phyloP scores from a whole-genome alignment of 306 rosid genomes.

The Ziziphus jujuba region DNA sequence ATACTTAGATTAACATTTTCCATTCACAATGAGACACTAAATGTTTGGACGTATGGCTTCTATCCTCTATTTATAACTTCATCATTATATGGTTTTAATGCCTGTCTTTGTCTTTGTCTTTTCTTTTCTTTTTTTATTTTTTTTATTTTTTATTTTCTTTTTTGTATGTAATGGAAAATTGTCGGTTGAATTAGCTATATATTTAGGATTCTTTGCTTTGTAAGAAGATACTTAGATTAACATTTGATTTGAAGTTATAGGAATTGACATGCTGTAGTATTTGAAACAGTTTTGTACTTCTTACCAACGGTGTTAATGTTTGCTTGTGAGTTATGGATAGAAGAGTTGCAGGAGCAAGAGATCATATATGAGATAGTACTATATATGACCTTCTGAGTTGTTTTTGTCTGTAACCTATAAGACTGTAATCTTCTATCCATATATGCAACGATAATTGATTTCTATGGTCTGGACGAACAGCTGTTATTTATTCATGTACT shows the following conservation, averaged over 20 bases:
- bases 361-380: not conserved
- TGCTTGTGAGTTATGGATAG: not conserved
- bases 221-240: not conserved
- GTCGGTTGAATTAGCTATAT: slow-evolving; percentile 2
- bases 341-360: not conserved
- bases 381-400: not conserved
- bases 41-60: slow-evolving; percentile 92
- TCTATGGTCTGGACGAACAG: not conserved
- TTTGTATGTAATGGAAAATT: not conserved
- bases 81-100: not conserved
- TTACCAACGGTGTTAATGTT: not conserved
- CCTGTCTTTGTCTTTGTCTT: not conserved
- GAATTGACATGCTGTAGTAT: not conserved
- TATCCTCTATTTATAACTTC: not conserved
- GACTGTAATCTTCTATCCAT: not conserved
- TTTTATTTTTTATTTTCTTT: too few relatives aligned
- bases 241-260: slow-evolving; percentile 5
- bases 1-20: slow-evolving; percentile 32
- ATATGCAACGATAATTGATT: not conserved
- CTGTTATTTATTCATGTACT: not conserved
- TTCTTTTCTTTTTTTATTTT: too few relatives aligned
- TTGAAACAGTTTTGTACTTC: not conserved
- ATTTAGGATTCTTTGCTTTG: not conserved
- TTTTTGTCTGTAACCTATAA: not conserved
- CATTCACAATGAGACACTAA: slow-evolving; percentile 92